A percentile compares a stretch with the other conserved stretches of the same genome.
Evolutionary conservation across 1,284 basidiomycete species (phyloP).

Genomic region (Microbotryum intermedium): DNA sequence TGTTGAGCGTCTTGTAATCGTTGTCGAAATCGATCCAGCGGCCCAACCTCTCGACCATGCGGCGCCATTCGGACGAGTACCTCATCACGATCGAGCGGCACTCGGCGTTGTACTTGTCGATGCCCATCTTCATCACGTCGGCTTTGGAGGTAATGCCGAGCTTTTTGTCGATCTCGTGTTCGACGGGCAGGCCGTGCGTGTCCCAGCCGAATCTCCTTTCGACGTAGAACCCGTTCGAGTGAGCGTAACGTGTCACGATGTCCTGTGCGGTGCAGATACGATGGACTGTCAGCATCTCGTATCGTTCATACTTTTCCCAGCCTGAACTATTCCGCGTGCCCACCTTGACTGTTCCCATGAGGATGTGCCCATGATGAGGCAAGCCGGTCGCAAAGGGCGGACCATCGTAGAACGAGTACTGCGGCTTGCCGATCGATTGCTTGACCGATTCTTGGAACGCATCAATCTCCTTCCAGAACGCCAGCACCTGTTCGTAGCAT

Average conservation of each 20-base stretch:
- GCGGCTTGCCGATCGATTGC: slow-evolving; percentile 77
- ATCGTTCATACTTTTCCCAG: neutral
- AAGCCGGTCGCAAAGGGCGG: slow-evolving; percentile 96
- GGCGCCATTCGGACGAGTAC: slow-evolving; percentile 86
- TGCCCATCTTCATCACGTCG: slow-evolving; percentile 92
- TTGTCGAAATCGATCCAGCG: slow-evolving; percentile 99
- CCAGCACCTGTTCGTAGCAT: slow-evolving; percentile 85
- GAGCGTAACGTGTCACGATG: slow-evolving; percentile 48
- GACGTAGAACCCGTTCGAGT: slow-evolving; percentile 88
- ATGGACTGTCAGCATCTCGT: neutral
- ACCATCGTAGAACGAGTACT: slow-evolving; percentile 94
- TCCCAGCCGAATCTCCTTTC: slow-evolving; percentile 98
- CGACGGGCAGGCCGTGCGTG: slow-evolving; percentile 96
- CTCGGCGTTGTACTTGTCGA: slow-evolving; percentile 95
- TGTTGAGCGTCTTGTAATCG: slow-evolving; percentile 95
- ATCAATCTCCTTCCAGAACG: slow-evolving; percentile 93
- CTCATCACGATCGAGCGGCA: slow-evolving; percentile 97
- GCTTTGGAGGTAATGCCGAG: slow-evolving; percentile 84
- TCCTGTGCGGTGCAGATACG: slow-evolving; percentile 12
- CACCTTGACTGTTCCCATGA: slow-evolving; percentile 78
- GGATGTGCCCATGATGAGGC: slow-evolving; percentile 58
- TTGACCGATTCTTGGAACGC: slow-evolving; percentile 92
- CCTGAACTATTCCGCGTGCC: slow-evolving; percentile 28
- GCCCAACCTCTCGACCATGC: slow-evolving; percentile 94
- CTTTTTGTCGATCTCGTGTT: slow-evolving; percentile 99